Conservation (phyloP, 805 yeast species). For the Candida bentonensis region DNA sequence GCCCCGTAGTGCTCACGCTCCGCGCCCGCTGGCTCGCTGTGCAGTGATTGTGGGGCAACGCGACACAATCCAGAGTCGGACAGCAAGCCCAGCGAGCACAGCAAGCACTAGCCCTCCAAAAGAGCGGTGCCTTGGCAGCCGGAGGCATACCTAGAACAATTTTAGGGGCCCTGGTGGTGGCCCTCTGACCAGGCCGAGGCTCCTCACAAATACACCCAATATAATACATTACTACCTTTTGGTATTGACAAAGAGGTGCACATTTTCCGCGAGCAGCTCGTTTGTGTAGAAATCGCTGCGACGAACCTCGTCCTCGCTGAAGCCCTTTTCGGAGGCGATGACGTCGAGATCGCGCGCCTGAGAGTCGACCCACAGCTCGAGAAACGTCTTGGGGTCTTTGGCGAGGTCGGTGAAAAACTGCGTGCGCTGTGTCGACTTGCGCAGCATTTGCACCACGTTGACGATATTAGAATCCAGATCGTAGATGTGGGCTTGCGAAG, state of each 20-base stretch:
- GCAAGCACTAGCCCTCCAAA: no score
- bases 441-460: constrained; percentile 35
- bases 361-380: constrained; percentile 60
- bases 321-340: constrained; percentile 78
- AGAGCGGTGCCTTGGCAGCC: no score
- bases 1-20: no score
- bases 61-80: no score
- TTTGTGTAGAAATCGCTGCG: constrained; percentile 71
- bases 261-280: constrained; percentile 62
- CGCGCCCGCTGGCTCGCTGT: no score
- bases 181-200: background rate
- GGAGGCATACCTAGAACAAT: no score
- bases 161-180: no score
- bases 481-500: constrained; percentile 27
- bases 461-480: constrained; percentile 32
- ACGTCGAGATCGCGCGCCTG: constrained; percentile 79
- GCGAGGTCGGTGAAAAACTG: constrained; percentile 65
- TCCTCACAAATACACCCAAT: background rate
- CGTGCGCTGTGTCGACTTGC: constrained; percentile 46
- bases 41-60: no score
- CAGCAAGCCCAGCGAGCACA: no score
- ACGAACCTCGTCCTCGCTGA: constrained; percentile 78
- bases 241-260: constrained; percentile 53
- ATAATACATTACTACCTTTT: constrained; percentile 6
- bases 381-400: constrained; percentile 62